phyloP scores from a whole-genome alignment of 2,329 filamentous ascomycete species.

The Aspergillus melleus region DNA sequence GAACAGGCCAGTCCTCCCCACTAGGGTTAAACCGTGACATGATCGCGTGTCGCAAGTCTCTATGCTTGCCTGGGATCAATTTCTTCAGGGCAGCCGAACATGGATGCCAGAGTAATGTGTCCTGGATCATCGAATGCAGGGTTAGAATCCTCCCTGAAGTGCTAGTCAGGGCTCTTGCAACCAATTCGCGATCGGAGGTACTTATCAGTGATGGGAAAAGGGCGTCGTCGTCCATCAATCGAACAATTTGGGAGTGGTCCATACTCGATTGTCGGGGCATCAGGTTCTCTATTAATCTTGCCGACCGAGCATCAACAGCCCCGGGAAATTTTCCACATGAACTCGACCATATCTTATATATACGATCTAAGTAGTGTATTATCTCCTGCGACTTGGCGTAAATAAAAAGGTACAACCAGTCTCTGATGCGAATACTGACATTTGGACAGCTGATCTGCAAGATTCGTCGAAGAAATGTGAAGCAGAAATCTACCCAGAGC shows the following conservation, averaged over 20 bases:
- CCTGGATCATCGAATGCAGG: not conserved
- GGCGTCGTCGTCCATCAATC: not conserved
- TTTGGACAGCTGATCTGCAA: slow-evolving; percentile 1
- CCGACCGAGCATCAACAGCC: not conserved
- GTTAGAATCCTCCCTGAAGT: slow-evolving; percentile 1
- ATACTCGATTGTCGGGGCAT: not conserved
- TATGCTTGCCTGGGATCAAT: not conserved
- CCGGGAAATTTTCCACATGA: not conserved
- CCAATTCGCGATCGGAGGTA: not conserved
- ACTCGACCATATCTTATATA: slow-evolving; percentile 1
- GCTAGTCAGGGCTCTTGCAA: not conserved
- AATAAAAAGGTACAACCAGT: not conserved
- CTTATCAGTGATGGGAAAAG: not conserved
- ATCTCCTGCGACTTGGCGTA: not conserved
- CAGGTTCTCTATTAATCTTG: not conserved
- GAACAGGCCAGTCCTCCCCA: not conserved
- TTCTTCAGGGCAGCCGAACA: not conserved
- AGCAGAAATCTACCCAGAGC: slow-evolving; percentile 4
- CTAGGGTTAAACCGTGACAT: not conserved
- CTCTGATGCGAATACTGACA: not conserved
- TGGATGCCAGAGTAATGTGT: slow-evolving; percentile 3
- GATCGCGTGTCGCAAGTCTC: not conserved
- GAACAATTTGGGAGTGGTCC: not conserved
- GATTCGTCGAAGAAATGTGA: not conserved
- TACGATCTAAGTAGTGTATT: not conserved